Evolutionary conservation across 106 monocot species (phyloP), one percentile per base, ranked within the genome.

Genomic region (Posidonia australis): DNA sequence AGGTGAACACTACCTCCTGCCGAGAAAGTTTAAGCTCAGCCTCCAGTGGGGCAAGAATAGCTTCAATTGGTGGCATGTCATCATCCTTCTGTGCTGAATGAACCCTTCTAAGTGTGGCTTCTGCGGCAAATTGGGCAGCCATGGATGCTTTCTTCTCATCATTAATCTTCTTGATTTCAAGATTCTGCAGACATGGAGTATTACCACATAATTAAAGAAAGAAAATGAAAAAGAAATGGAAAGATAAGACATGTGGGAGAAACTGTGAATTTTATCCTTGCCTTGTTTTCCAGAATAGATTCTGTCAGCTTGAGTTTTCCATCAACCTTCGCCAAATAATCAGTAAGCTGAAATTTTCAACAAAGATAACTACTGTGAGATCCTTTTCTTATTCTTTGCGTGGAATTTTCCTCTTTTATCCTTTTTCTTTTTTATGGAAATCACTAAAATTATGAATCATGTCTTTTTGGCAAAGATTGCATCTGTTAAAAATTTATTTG

Each of bases 261-360:
- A 64, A 52, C 24, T 42, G 43, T 36, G 36, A 7, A 36, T 36
- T 36, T 36, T 36, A 7, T 36, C 17, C 10, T 32, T 78, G 87
- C 96, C 82, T 83, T 98, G 77, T 54, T 91, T 53, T 98, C 82
- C 20, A 98, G 71, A 66, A 77, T 72, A 65, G 87, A 80, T 60
- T 98, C 96, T 17, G 83, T 85, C 42, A 87, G 52, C 75, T 90
- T 84, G 49, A 98, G 85, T 68, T 90, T 98, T 55, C 73, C 87
- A 10, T 84, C 84, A 47, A 87, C 48, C 77, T 83, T 98, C 9
- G 72, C 22, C 70, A 98, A 70, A 48, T 87, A 85, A 44, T 98
- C 91, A 28, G 90, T 70, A 28, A 98, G 82, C 96, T 98, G 79
- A 17, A 79, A 77, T 47, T 25, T 46, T 51, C 61, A 71, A 53